Base-by-base conservation (phyloP, 2,329 filamentous ascomycete species). In the Aspergillus jensenii region DNA sequence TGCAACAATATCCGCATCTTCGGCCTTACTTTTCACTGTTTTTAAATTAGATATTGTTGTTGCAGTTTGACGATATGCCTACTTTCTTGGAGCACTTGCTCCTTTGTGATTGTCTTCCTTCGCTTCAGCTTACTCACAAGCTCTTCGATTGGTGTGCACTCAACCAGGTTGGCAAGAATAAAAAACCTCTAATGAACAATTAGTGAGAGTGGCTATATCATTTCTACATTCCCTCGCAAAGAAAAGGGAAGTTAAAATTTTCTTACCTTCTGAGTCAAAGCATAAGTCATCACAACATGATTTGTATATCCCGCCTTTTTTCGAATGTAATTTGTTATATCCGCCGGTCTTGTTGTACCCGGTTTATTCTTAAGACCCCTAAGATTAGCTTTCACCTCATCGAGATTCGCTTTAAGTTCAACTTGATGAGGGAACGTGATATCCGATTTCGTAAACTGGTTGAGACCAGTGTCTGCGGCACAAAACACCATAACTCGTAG, bases 321-420 rank as follows among this genome's bases (percentile, higher is more conserved):
- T 31, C 90, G 84, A 46, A 98, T 79, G 59, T 86, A 83, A 63
- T 84, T 80, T 7, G 95, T 99, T 61, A 99, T 89, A 75, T 99
- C 95, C 47, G 91, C 92, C 7, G 95, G 95, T 68, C 91, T 87
- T 41, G 95, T 99, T 45, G 95, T 96, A 21, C 95, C 95, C 6
- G 93, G 91, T 74, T 95, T 96, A 74, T 96, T 97, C 77, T 99
- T 99, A 61, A 99, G 77, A 4, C 95, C 95, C 65, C 95, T 90
- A 65, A 96, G 82, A 72, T 98, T 99, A n/a, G 90, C 89, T 74
- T 93, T 95, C 65, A 97, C 84, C 57, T 97, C 91, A 35, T 89
- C 89, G 9, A 87, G 84, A 67, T 99, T 99, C 56, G 96, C 86
- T 71, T 92, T 93, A 57, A 99, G 83, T 72, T 99, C 95, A 33